Base-by-base conservation (phyloP, 441 rosid genomes). In the Pelargonium citronellum region DNA sequence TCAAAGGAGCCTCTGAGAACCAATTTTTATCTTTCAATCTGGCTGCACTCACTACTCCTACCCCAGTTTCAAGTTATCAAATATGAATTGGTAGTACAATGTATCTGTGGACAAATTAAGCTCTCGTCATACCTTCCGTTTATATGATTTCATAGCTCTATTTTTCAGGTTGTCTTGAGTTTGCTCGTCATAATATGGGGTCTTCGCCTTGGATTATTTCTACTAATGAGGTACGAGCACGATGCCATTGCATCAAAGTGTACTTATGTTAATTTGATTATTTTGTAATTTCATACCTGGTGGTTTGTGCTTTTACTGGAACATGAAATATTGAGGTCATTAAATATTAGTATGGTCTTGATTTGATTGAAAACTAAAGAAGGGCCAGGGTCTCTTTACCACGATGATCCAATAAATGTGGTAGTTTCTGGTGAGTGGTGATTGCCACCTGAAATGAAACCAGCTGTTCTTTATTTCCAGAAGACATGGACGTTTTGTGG, bases 161-260 rank as follows among this genome's bases (percentile, higher is more conserved):
- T 55, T 53, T 70, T 73, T 30, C 91, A 94, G 98, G 78, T 89
- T 1, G 82, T 91, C 74, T 79, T 88, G 78, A 94, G 91, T 68
- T 49, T 71, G 62, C 89, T 94, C 58, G 93, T 87, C 2, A 81
- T 87, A 27, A 1, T 83, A 69, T 91, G 98, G 98, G 93, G 98
- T 63, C 84, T 94, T 83, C 96, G 97, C 69, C 83, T 94, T 63
- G 91, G 71, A 71, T n/a, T 87, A 47, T 94, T 88, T 78, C 89
- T 94, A n/a, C 74, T 91, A 9, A 81, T 91, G 91, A 88, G 97
- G 98, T 93, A 80, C 64, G 69, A 34, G 49, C 53, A 67, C 63
- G 19, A 64, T 66, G 53, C 16, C 24, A 39, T 41, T 16, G 16
- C 67, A 49, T 69, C 10, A 30, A 24, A 37, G 27, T 7, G 62